Evolutionary conservation across 495 filamentous ascomycete genomes (phyloP).

Genomic region (Glutinoglossum americanum): DNA sequence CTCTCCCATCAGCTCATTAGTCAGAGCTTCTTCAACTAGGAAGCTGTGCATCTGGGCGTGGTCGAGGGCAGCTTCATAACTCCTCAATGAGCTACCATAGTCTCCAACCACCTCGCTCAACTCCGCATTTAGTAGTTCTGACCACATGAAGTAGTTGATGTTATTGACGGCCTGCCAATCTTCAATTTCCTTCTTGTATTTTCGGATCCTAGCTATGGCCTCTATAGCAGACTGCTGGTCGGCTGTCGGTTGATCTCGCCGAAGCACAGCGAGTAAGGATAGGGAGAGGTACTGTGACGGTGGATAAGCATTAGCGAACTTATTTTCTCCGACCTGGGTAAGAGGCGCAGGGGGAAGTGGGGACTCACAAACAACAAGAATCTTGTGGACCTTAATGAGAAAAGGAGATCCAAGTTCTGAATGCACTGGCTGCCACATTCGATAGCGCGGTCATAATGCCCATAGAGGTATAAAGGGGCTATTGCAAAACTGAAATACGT

Average conservation of each 20-base stretch:
- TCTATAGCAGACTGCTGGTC: constrained; percentile 31
- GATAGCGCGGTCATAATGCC: constrained; percentile 47
- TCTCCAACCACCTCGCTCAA: constrained; percentile 41
- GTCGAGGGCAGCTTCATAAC: constrained; percentile 59
- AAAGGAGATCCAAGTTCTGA: constrained; percentile 36
- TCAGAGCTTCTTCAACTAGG: constrained; percentile 57
- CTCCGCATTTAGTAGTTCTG: constrained; percentile 50
- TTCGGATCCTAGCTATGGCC: constrained; percentile 17
- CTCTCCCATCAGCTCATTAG: constrained; percentile 55
- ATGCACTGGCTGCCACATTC: constrained; percentile 41
- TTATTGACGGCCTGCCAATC: constrained; percentile 44
- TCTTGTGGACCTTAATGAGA: constrained; percentile 50
- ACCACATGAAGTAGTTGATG: constrained; percentile 66
- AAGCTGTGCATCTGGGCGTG: constrained; percentile 61
- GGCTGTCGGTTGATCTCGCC: constrained; percentile 27
- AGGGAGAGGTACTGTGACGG: constrained; percentile 34
- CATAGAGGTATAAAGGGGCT: constrained; percentile 51
- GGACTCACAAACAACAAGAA: constrained; percentile 28
- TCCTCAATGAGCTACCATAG: constrained; percentile 35
- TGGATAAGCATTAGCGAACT: neutral
- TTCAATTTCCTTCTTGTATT: constrained; percentile 42
- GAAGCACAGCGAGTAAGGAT: constrained; percentile 37
- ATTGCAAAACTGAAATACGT: constrained; percentile 57
- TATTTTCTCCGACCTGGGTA: neutral
- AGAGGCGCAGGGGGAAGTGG: neutral